phyloP scores from a whole-genome alignment of 1,139 yeast genomes.

The Yamadazyma blattariae region DNA sequence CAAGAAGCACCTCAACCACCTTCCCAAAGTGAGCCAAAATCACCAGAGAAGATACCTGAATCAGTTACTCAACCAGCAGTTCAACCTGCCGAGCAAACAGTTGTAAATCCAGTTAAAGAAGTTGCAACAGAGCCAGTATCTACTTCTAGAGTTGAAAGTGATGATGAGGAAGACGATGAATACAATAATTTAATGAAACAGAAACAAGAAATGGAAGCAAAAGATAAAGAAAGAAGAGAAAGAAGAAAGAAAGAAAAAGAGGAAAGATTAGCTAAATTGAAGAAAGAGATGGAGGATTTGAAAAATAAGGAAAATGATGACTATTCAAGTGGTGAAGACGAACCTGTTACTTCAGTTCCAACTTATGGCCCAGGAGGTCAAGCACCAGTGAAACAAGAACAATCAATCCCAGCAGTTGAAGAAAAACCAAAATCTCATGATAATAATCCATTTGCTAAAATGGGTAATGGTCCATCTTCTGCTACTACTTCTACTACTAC shows the following conservation, averaged over 20 bases:
- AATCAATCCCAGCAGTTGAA: slow-evolving; percentile 9
- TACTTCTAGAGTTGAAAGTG: slow-evolving; percentile 12
- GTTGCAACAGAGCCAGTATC: neutral
- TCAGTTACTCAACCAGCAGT: slow-evolving; percentile 1
- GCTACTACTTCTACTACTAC: slow-evolving; percentile 5
- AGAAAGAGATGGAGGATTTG: slow-evolving; percentile 62
- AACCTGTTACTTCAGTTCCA: slow-evolving; percentile 25
- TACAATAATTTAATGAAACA: slow-evolving; percentile 44
- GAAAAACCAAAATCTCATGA: slow-evolving; percentile 20
- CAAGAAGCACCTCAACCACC: slow-evolving; percentile 5
- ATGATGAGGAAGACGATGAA: slow-evolving; percentile 47
- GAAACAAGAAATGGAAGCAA: slow-evolving; percentile 47
- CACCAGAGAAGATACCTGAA: slow-evolving; percentile 1
- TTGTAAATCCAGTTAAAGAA: slow-evolving; percentile 2
- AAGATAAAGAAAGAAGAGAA: slow-evolving; percentile 45
- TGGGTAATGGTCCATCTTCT: slow-evolving; percentile 8
- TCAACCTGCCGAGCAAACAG: slow-evolving; percentile 3
- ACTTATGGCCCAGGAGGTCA: slow-evolving; percentile 24
- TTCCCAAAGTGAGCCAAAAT: slow-evolving; percentile 2
- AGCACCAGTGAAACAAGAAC: slow-evolving; percentile 21
- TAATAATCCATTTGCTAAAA: slow-evolving; percentile 39
- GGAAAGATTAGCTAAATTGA: slow-evolving; percentile 56
- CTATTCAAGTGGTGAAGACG: slow-evolving; percentile 31
- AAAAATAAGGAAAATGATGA: slow-evolving; percentile 31
- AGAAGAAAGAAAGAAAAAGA: slow-evolving; percentile 53